Conservation (phyloP, 2,329 filamentous ascomycete species). For the Alternaria brassicicola region DNA sequence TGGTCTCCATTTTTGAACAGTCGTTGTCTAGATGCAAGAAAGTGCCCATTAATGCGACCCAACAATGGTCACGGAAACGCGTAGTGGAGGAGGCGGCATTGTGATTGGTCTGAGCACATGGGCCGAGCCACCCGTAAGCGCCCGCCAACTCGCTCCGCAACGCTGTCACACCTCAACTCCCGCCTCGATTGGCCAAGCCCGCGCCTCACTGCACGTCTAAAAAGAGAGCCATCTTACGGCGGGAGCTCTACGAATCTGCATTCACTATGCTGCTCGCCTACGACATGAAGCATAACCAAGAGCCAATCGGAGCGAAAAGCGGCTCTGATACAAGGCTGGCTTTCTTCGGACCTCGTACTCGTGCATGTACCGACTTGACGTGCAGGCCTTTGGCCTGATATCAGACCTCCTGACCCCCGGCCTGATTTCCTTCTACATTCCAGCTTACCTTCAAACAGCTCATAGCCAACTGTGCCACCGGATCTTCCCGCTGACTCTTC, state of each 20-base stretch:
- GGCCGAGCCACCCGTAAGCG: conserved; percentile 34
- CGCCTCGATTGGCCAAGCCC: conserved; percentile 40
- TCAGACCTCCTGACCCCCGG: conserved; percentile 37
- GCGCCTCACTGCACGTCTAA: conserved; percentile 41
- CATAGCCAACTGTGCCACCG: conserved; percentile 7
- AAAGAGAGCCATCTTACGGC: conserved; percentile 33
- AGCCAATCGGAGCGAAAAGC: conserved; percentile 38
- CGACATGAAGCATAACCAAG: conserved; percentile 28
- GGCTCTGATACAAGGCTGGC: conserved; percentile 28
- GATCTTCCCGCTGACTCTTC: not conserved
- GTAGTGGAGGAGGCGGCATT: conserved; percentile 16
- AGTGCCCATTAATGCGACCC: conserved; percentile 13
- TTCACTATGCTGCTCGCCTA: conserved; percentile 29
- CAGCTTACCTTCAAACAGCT: conserved; percentile 4
- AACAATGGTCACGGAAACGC: conserved; percentile 7
- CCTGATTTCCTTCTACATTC: not conserved
- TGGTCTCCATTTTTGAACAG: conserved; percentile 2
- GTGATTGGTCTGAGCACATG: conserved; percentile 34
- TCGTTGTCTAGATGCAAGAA: conserved; percentile 17
- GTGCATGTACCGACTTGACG: conserved; percentile 35
- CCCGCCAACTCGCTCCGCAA: conserved; percentile 28
- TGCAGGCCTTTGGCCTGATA: conserved; percentile 28
- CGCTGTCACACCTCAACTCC: conserved; percentile 36
- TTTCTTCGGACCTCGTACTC: conserved; percentile 26
- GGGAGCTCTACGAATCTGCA: conserved; percentile 39